These are phyloP conservation scores for Camillea tinctor DNA, from an alignment of 2,329 filamentous ascomycete genomes.

Conservation along the genomic window DNA sequence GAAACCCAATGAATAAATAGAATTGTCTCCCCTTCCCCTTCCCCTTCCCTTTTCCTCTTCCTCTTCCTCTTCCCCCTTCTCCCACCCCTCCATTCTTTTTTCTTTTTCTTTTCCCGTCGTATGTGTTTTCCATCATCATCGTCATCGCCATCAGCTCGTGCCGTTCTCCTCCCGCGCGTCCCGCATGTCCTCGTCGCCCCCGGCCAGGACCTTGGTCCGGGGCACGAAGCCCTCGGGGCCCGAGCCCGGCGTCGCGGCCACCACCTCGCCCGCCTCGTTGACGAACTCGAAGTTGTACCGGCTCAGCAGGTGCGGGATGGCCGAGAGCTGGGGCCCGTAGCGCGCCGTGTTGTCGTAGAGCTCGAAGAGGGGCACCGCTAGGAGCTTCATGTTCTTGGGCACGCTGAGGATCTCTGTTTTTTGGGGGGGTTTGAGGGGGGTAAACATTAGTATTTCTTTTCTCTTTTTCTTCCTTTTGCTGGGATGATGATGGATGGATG, in stretches of 20 bases:
- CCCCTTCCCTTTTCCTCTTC: too few species aligned
- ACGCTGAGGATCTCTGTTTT: slow-evolving; percentile 83
- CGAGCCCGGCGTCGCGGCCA: slow-evolving; percentile 77
- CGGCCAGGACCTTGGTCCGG: slow-evolving; percentile 65
- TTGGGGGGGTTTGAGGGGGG: slow-evolving; percentile 19
- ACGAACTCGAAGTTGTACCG: slow-evolving; percentile 98
- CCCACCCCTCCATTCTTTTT: too few species aligned
- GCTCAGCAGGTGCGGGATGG: slow-evolving; percentile 91
- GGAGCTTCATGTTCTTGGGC: slow-evolving; percentile 99
- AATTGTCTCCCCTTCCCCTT: too few species aligned
- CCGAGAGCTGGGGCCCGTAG: slow-evolving; percentile 93
- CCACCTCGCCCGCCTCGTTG: slow-evolving; percentile 85
- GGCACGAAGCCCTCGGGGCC: slow-evolving; percentile 60
- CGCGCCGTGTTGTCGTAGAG: slow-evolving; percentile 95
- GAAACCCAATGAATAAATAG: neutral
- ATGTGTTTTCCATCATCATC: neutral
- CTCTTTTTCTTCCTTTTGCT: neutral
- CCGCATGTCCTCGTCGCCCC: slow-evolving; percentile 60
- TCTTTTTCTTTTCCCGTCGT: neutral
- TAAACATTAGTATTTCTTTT: neutral
- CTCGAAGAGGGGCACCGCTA: slow-evolving; percentile 95
- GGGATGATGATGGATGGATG: neutral
- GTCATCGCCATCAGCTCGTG: slow-evolving; percentile 10
- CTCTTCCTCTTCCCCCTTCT: too few species aligned
- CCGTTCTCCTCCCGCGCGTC: slow-evolving; percentile 30